Evolutionary conservation across 2,329 filamentous ascomycete genomes (phyloP).

Genomic region (Pezicula neosporulosa): DNA sequence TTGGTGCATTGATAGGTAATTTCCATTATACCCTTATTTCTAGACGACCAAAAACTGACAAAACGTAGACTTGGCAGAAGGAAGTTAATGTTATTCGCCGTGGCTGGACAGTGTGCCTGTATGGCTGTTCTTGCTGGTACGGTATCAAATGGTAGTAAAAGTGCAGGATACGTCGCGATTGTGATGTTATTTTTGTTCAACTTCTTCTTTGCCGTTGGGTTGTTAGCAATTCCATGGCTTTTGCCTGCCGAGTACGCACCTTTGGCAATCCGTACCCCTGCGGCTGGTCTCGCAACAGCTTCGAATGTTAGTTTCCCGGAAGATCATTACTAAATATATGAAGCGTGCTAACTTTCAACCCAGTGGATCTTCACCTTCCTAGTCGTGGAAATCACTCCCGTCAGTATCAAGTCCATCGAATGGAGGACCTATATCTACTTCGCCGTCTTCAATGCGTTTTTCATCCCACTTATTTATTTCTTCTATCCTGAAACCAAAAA

Average conservation of each 20-base stretch:
- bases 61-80: slow-evolving; percentile 43
- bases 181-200: slow-evolving; percentile 42
- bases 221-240: slow-evolving; percentile 50
- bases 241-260: slow-evolving; percentile 51
- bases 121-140: slow-evolving; percentile 54
- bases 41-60: not conserved
- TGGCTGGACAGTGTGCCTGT: slow-evolving; percentile 33
- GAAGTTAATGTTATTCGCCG: slow-evolving; percentile 53
- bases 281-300: slow-evolving; percentile 34
- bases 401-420: slow-evolving; percentile 26
- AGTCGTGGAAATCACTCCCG: slow-evolving; percentile 28
- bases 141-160: slow-evolving; percentile 33
- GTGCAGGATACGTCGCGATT: slow-evolving; percentile 33
- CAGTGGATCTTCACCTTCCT: slow-evolving; percentile 22
- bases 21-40: not conserved
- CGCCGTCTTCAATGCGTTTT: slow-evolving; percentile 44
- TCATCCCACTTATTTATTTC: slow-evolving; percentile 17
- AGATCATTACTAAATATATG: no score
- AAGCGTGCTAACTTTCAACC: not conserved
- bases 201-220: slow-evolving; percentile 45
- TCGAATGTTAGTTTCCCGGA: slow-evolving; percentile 27
- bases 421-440: slow-evolving; percentile 48
- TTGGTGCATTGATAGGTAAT: slow-evolving; percentile 43
- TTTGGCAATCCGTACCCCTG: slow-evolving; percentile 34
- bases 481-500: slow-evolving; percentile 18